These are phyloP conservation scores for Saccharomycopsis microspora DNA, from an alignment of 805 yeast species.

Conservation along the genomic window DNA sequence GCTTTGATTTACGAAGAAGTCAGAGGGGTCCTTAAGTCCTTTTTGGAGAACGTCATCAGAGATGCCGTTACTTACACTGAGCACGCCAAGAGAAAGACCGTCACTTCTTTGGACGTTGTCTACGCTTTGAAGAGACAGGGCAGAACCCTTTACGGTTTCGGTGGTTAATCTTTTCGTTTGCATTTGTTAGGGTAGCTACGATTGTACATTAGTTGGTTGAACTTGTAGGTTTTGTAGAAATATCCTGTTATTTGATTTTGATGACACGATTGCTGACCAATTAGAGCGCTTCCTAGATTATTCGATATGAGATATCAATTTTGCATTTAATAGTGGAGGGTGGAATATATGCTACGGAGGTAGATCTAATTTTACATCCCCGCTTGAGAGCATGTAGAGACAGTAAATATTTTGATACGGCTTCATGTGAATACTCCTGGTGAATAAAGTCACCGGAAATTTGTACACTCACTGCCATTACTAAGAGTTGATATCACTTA, in stretches of 20 bases:
- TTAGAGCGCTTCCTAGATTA: no score
- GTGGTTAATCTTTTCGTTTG: slow-evolving; percentile 56
- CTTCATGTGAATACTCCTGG: no score
- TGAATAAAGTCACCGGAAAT: no score
- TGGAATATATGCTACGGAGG: no score
- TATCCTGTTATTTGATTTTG: neutral
- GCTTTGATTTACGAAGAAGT: slow-evolving; percentile 98
- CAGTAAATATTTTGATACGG: no score
- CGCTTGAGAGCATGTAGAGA: no score
- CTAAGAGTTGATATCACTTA: no score
- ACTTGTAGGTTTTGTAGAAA: neutral
- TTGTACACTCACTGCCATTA: no score
- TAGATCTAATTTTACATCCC: no score
- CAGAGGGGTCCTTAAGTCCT: slow-evolving; percentile 90
- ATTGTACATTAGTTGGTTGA: neutral
- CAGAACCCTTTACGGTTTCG: slow-evolving; percentile 99
- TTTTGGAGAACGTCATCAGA: slow-evolving; percentile 95
- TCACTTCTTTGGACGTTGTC: slow-evolving; percentile 96
- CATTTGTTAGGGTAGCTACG: neutral
- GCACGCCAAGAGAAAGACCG: slow-evolving; percentile 99
- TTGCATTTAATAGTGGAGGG: no score
- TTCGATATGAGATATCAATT: no score
- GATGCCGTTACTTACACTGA: slow-evolving; percentile 99
- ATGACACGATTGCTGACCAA: no score
- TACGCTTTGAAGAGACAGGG: slow-evolving; percentile 99